Evolutionary conservation across 1,284 basidiomycete genomes (phyloP), one percentile per base, ranked within the genome.

Genomic region (Malassezia globosa): DNA sequence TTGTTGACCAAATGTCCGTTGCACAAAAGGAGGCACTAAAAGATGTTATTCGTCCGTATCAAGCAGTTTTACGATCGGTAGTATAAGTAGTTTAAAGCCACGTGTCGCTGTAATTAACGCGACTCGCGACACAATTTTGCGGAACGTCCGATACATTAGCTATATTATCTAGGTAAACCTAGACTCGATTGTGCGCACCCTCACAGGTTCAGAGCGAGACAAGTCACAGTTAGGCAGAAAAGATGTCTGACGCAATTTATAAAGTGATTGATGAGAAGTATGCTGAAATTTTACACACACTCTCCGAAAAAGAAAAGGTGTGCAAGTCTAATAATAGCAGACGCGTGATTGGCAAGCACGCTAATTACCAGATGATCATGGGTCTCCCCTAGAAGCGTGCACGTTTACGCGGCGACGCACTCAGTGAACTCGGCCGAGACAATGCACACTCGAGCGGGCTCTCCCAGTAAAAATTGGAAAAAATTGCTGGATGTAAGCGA

Each of bases 351-450:
- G 39, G 25, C 33, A 25, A 14, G 35, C n/a, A n/a, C 18, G 6
- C 26, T 31, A 37, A 1, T 10, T 19, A 13, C 18, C 22, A 54
- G 46, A 34, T 39, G 37, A 26, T 54, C 16, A 18, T 19, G 13
- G 42, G 48, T 7, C 42, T 50, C 1, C 4, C 50, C 5, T 52
- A 42, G 5, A 18, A 52, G 50, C 25, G 60, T 62, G 5, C 56
- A 59, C 19, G 33, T 63, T 7, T 63, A 63, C 23, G 41, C 40
- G 0, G 60, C 49, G 7, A 63, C 60, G 10, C 60, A 63, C 44
- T 56, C 59, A 5, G 46, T 40, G 0, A 37, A 48, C 13, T 22
- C 54, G n/a, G n/a, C 27, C 1, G 60, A 63, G 37, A 4, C 27
- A 48, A n/a, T 25, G 39, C 7, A 51, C 52, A 2, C 23, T 54